Percentiles rank a stretch among this genome's conserved stretches.
Evolutionary conservation across 306 rosid species (phyloP).

Genomic region (Prunus mume): DNA sequence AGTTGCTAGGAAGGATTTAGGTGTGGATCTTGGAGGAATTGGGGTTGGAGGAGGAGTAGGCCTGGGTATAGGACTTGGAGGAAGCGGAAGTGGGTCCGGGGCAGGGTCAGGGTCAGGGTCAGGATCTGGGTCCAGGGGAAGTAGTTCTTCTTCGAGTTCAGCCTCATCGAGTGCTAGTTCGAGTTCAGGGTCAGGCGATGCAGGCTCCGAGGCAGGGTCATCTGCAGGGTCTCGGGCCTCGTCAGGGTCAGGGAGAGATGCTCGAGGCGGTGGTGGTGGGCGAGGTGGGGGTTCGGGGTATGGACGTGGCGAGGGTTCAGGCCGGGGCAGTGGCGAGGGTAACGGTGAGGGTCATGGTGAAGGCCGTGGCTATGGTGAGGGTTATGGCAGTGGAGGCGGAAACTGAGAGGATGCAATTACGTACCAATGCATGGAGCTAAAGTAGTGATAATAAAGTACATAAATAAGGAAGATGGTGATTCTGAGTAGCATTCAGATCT

Average conservation of each 20-base stretch:
- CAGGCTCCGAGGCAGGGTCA: constrained; percentile 46
- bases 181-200: constrained; percentile 33
- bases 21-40: constrained; percentile 60
- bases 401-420: neutral
- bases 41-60: constrained; percentile 59
- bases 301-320: constrained; percentile 37
- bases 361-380: constrained; percentile 11
- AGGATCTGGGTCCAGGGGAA: constrained; percentile 17
- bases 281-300: constrained; percentile 38
- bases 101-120: constrained; percentile 21
- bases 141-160: constrained; percentile 25
- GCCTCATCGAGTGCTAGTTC: constrained; percentile 27
- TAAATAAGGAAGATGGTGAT: too few relatives aligned
- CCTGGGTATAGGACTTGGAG: constrained; percentile 48
- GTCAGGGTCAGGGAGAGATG: constrained; percentile 17
- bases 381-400: constrained; percentile 17
- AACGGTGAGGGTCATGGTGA: constrained; percentile 4
- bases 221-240: constrained; percentile 39
- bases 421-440: neutral
- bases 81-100: constrained; percentile 39
- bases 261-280: constrained; percentile 28
- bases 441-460: too few relatives aligned
- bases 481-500: too few relatives aligned
- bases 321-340: constrained; percentile 21
- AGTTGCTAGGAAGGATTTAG: constrained; percentile 59